Percentiles rank a stretch among this genome's conserved stretches.
Evolutionary conservation across 768 basidiomycete species (phyloP).

Genomic region (Hericium rajendrae): DNA sequence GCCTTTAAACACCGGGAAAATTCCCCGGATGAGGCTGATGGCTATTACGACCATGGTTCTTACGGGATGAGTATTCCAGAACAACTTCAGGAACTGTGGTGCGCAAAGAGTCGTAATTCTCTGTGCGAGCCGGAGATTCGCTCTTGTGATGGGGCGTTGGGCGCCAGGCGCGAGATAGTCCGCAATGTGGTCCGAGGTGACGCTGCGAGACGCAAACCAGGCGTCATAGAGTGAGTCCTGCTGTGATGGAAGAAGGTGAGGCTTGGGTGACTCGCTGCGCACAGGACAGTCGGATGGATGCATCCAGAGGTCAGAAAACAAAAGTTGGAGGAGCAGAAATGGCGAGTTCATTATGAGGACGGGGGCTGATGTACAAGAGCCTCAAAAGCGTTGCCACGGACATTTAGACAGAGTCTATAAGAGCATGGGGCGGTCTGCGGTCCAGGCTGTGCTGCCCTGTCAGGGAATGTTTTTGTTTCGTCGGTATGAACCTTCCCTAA

Average conservation of each 20-base stretch:
- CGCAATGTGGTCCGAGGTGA: conserved; percentile 2
- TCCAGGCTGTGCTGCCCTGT: conserved; percentile 1
- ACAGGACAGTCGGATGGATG: background rate
- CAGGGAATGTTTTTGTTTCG: background rate
- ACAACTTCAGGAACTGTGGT: conserved; percentile 39
- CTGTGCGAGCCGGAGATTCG: conserved; percentile 49
- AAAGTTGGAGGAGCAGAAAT: background rate
- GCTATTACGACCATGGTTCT: conserved; percentile 63
- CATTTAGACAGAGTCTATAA: background rate
- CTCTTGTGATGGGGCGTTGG: conserved; percentile 49
- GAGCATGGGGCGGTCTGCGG: background rate
- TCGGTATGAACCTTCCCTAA: background rate
- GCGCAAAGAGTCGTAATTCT: conserved; percentile 44
- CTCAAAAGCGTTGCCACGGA: no score
- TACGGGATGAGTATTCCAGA: conserved; percentile 53
- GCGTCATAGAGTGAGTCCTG: conserved; percentile 14
- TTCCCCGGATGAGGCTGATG: conserved; percentile 61
- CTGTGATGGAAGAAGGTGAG: background rate
- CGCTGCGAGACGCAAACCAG: conserved; percentile 21
- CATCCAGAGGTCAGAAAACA: background rate
- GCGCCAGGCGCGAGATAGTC: conserved; percentile 45
- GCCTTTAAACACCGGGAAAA: conserved; percentile 74
- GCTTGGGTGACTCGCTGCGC: background rate
- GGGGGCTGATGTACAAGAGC: background rate
- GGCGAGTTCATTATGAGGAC: background rate